phyloP scores from a whole-genome alignment of 306 rosid species.

The Lupinus albus region DNA sequence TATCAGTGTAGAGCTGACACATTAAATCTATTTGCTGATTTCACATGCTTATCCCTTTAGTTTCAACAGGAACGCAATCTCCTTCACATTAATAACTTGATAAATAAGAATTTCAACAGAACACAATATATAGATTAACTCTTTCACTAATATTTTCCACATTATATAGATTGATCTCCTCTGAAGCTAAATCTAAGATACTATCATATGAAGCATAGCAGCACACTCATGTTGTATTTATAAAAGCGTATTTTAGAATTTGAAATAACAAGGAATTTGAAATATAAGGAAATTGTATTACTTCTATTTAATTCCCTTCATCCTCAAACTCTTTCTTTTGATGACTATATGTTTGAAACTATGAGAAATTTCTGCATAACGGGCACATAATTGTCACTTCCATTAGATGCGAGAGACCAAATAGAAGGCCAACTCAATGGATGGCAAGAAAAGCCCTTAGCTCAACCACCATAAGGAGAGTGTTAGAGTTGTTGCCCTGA shows the following conservation, averaged over 20 bases:
- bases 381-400: neutral
- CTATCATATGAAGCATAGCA: neutral
- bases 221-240: neutral
- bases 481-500: neutral
- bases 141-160: neutral
- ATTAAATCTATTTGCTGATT: neutral
- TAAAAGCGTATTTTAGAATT: neutral
- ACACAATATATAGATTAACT: slow-evolving; percentile 9
- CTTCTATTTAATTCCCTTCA: neutral
- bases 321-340: neutral
- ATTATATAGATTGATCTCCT: slow-evolving; percentile 4
- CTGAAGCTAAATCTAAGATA: neutral
- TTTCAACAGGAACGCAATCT: slow-evolving; percentile 10
- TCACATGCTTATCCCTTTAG: slow-evolving; percentile 19
- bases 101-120: neutral
- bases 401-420: neutral
- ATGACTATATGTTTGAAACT: slow-evolving; percentile 1
- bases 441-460: neutral
- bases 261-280: too few species aligned
- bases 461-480: neutral
- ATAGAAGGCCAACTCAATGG: neutral
- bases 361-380: neutral
- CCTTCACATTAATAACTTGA: neutral
- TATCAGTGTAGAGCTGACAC: neutral
- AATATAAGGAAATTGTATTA: neutral